Evolutionary conservation across 2,329 filamentous ascomycete genomes (phyloP).

Genomic region (Didymosphaeria variabile): DNA sequence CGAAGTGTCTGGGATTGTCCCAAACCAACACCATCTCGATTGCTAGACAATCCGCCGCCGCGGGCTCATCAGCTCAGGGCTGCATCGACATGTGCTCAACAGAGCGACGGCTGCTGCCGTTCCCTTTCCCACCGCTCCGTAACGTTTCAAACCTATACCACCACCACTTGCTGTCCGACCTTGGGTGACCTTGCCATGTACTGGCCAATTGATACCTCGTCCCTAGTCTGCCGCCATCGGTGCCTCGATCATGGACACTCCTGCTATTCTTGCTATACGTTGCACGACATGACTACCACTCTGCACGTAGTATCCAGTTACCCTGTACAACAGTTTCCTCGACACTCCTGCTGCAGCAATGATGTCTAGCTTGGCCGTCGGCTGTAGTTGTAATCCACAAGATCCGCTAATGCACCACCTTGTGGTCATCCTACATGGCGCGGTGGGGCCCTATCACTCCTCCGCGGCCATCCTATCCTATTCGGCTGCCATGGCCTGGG

Average conservation of each 20-base stretch:
- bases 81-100: background rate
- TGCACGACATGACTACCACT: conserved; percentile 19
- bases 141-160: background rate
- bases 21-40: conserved; percentile 6
- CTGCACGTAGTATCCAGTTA: background rate
- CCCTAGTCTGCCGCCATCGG: background rate
- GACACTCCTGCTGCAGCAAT: conserved; percentile 15
- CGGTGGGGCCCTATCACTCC: conserved; percentile 20
- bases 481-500: conserved; percentile 32
- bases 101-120: conserved; percentile 1
- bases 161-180: background rate
- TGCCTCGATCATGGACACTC: background rate
- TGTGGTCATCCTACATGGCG: conserved; percentile 23
- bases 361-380: conserved; percentile 18
- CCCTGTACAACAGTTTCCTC: conserved; percentile 12
- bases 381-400: conserved; percentile 30
- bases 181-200: background rate
- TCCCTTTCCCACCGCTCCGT: background rate
- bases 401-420: conserved; percentile 33
- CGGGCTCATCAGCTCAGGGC: conserved; percentile 17
- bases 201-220: background rate
- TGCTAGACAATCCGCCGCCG: conserved; percentile 16
- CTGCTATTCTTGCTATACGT: conserved; percentile 14
- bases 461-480: conserved; percentile 29
- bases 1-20: conserved; percentile 4